These are phyloP conservation scores for Colletotrichum sansevieriae DNA, from an alignment of 2,329 filamentous ascomycete species.

Conservation along the genomic window DNA sequence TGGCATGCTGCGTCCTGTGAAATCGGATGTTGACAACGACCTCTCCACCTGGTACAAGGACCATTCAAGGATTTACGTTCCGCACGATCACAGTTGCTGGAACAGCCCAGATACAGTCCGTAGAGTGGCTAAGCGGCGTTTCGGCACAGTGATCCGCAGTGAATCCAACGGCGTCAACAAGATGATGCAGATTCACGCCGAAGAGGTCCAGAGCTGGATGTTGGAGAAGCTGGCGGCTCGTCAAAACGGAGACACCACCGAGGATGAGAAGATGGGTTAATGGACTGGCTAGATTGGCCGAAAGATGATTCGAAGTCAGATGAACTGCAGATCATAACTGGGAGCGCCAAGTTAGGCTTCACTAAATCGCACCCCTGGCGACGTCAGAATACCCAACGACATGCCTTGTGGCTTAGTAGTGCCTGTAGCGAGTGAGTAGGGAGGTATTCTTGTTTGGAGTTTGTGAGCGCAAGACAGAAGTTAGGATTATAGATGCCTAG, in stretches of 20 bases:
- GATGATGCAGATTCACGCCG: conserved; percentile 69
- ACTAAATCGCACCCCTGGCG: background rate
- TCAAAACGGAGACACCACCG: conserved; percentile 60
- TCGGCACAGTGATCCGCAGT: conserved; percentile 69
- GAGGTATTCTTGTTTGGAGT: conserved; percentile 10
- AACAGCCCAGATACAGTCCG: conserved; percentile 69
- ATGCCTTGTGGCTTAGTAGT: background rate
- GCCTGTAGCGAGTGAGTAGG: background rate
- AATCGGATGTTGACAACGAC: conserved; percentile 80
- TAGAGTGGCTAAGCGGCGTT: conserved; percentile 71
- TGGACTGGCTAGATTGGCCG: background rate
- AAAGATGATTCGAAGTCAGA: too few relatives aligned
- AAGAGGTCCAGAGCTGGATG: conserved; percentile 67
- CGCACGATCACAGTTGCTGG: conserved; percentile 82
- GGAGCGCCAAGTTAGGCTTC: background rate
- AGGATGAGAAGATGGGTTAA: conserved; percentile 58
- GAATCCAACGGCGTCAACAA: conserved; percentile 60
- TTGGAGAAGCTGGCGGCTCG: conserved; percentile 52
- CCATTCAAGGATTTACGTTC: conserved; percentile 84
- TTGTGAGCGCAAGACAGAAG: conserved; percentile 18
- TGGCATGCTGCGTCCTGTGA: conserved; percentile 81
- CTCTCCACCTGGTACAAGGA: conserved; percentile 86
- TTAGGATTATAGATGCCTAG: background rate
- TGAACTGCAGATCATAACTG: background rate
- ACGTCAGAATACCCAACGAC: conserved; percentile 4